A percentile compares a stretch with the other conserved stretches of the same genome.
These are phyloP conservation scores for Penicillium flavigenum DNA, from an alignment of 495 filamentous ascomycete species.

Conservation along the genomic window DNA sequence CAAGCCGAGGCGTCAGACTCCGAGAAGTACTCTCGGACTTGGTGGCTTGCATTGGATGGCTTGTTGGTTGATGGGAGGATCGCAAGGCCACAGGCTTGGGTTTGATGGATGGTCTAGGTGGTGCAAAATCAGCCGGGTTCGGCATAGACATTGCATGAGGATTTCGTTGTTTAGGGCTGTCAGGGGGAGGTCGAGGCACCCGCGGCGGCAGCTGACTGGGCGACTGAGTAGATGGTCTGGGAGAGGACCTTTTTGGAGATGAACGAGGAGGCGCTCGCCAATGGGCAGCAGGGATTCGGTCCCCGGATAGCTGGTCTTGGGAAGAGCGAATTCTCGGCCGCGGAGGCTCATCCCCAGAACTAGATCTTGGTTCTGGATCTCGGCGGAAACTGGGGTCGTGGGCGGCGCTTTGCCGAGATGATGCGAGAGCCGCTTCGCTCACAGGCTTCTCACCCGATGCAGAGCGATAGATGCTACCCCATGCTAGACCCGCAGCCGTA, in stretches of 20 bases:
- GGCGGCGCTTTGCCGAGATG: slow-evolving; percentile 33
- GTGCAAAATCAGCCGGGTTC: slow-evolving; percentile 25
- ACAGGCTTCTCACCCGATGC: slow-evolving; percentile 32
- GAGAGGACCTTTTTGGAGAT: slow-evolving; percentile 19
- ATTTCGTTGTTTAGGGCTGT: slow-evolving; percentile 10
- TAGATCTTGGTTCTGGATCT: slow-evolving; percentile 26
- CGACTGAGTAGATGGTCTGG: slow-evolving; percentile 8
- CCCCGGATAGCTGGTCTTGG: slow-evolving; percentile 12
- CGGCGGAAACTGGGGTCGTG: slow-evolving; percentile 27
- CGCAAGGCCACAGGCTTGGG: slow-evolving; percentile 37
- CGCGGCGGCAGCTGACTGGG: slow-evolving; percentile 7
- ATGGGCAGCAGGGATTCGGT: slow-evolving; percentile 30
- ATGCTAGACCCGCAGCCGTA: slow-evolving; percentile 86
- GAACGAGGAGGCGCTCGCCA: slow-evolving; percentile 35
- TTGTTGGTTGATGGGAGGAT: slow-evolving; percentile 30
- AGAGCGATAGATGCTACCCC: slow-evolving; percentile 57
- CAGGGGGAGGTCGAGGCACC: slow-evolving; percentile 14
- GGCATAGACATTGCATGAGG: slow-evolving; percentile 21
- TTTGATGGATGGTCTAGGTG: slow-evolving; percentile 39
- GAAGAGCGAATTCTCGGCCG: slow-evolving; percentile 9
- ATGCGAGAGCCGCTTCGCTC: slow-evolving; percentile 38
- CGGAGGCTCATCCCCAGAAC: slow-evolving; percentile 32
- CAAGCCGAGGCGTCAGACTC: slow-evolving; percentile 24
- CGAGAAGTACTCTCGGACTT: slow-evolving; percentile 25
- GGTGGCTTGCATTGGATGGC: slow-evolving; percentile 14